Conservation (phyloP, 2,329 filamentous ascomycete species). For the Aureobasidium musti region DNA sequence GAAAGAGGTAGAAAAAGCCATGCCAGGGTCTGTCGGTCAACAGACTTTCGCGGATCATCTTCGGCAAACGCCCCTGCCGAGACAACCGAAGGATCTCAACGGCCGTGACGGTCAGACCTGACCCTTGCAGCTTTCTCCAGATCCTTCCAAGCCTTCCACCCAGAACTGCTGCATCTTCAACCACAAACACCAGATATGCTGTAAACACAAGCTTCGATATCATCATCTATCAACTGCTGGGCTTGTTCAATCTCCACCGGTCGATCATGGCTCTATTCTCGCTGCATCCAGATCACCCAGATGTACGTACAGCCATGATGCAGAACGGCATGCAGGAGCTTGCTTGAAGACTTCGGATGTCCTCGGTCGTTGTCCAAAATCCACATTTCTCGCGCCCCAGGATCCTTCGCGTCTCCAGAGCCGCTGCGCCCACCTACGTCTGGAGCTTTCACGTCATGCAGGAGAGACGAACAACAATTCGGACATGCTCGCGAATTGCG, state of each 20-base stretch:
- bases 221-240: neutral
- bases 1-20: neutral
- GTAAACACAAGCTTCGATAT: neutral
- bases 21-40: neutral
- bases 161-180: neutral
- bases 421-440: neutral
- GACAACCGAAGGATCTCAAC: neutral
- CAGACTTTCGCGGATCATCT: neutral
- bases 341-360: neutral
- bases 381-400: neutral
- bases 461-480: neutral
- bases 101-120: neutral
- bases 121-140: neutral
- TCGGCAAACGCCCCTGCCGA: neutral
- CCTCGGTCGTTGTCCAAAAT: neutral
- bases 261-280: too few species aligned
- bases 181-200: neutral
- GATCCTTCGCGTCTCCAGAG: neutral
- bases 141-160: neutral
- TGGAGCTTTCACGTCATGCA: neutral
- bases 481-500: constrained; percentile 6
- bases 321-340: neutral
- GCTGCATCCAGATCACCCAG: neutral
- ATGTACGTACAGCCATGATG: neutral
- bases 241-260: neutral